A percentile compares a stretch with the other conserved stretches of the same genome.
These are phyloP conservation scores for Daldinia concentrica DNA, from an alignment of 495 filamentous ascomycete species.

Conservation along the genomic window DNA sequence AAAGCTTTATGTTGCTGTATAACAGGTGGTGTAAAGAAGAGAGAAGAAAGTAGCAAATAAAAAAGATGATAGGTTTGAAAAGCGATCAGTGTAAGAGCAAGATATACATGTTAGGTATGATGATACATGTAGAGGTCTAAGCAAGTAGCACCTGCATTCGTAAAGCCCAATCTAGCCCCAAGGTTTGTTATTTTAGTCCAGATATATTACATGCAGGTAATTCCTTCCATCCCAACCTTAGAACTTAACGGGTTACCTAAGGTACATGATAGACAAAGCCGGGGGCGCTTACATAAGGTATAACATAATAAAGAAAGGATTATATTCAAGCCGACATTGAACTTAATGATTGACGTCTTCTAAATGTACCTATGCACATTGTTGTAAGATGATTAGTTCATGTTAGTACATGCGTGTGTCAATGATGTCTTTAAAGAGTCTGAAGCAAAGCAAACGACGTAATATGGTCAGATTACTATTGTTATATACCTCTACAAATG, in stretches of 20 bases:
- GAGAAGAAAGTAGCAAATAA: background rate
- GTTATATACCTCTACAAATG: too few relatives aligned
- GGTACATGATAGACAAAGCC: background rate
- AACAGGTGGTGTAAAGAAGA: background rate
- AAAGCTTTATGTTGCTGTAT: slow-evolving; percentile 11
- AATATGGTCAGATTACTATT: too few relatives aligned
- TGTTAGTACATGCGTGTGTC: too few relatives aligned
- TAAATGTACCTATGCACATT: too few relatives aligned
- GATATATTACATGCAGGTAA: background rate
- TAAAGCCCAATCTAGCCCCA: background rate
- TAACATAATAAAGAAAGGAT: background rate
- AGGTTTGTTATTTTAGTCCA: background rate
- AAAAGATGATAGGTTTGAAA: background rate
- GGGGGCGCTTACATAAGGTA: background rate
- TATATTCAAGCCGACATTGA: background rate
- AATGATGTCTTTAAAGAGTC: too few relatives aligned
- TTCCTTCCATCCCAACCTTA: background rate
- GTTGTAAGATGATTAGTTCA: too few relatives aligned
- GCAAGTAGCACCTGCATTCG: background rate
- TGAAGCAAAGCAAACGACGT: too few relatives aligned
- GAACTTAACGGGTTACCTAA: background rate
- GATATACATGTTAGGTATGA: background rate
- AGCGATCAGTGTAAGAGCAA: background rate
- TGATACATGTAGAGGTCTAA: background rate
- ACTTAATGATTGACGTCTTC: background rate